Base-by-base conservation (phyloP, 139 green algal genomes). In the Desmodesmus armatus region DNA sequence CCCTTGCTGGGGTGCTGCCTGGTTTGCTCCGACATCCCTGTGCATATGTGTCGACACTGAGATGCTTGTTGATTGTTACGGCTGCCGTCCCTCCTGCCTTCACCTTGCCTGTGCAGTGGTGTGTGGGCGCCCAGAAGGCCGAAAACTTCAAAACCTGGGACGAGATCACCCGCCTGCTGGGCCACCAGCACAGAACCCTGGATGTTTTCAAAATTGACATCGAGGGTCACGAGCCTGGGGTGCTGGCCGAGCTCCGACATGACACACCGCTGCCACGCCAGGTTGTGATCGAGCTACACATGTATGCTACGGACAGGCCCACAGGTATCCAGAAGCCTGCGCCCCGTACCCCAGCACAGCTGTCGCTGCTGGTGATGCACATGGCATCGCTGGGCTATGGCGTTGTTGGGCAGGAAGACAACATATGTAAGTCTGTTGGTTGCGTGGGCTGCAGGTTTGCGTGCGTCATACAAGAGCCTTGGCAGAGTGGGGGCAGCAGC, bases 181-280 rank as follows among this genome's bases (percentile, higher is more conserved):
- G 77, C 25, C 77, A 78, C 71, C 27, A 53, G 13, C 17, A 62
- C 60, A 63, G 25, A 25, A 21, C 41, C 2, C 29, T 83, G 0
- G 60, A 83, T 39, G 77, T 83, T 2, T 27, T 40, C 0, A 83
- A 83, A 39, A 74, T 83, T 53, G 77, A 83, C 77, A 83, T 83
- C 31, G 77, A 83, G 39, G 77, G 58, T 4, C 77, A 74, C 41
- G 77, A 80, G 73, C 47, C 73, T 31, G 47, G 47, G 33, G 73
- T 80, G 73, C 47, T 80, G 47, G 47, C 47, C 1, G 73, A 80
- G 17, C 47, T 80, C 0, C 31, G 73, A 19, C 47, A 80, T 31
- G 73, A 80, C 47, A 58, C 47, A 44, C 29, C 73, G 29, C 33
- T 80, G 73, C 73, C 73, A 29, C 55, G 47, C 55, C 71, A 79